Percentiles rank a stretch among this genome's conserved stretches.
Conservation (phyloP, 1,284 basidiomycete genomes). For the Sporisorium iseilematis-ciliati region DNA sequence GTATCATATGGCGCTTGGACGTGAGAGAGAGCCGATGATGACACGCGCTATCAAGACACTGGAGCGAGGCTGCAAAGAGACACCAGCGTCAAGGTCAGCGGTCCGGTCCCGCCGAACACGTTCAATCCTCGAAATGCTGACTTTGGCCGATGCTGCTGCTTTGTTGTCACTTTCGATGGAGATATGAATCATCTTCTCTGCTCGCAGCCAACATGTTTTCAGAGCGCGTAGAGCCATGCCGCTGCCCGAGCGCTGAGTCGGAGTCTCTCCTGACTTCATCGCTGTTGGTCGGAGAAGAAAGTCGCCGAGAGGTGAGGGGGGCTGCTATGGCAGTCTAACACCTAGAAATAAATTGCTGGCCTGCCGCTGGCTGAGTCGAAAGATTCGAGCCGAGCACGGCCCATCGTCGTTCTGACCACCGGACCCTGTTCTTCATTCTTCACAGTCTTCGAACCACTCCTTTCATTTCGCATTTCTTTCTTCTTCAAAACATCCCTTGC, state of each 20-base stretch:
- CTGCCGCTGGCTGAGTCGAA: neutral
- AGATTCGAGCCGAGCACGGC: neutral
- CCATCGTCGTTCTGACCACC: neutral
- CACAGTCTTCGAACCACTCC: neutral
- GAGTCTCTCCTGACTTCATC: neutral
- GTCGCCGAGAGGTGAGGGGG: neutral
- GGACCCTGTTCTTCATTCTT: slow-evolving; percentile 7
- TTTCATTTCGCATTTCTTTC: neutral
- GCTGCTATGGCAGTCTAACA: neutral
- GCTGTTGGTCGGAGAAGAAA: neutral
- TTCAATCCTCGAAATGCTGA: neutral
- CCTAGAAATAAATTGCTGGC: neutral
- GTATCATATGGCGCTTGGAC: too few species aligned
- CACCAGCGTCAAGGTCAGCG: neutral
- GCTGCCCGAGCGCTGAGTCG: neutral
- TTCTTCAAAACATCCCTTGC: neutral
- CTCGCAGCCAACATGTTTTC: too few species aligned
- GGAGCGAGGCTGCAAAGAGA: neutral
- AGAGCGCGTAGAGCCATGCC: too few species aligned
- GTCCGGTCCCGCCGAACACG: neutral
- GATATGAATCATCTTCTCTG: too few species aligned
- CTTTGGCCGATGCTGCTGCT: neutral
- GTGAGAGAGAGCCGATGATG: too few species aligned
- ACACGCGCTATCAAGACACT: too few species aligned
- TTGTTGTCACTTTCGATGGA: neutral